phyloP scores from a whole-genome alignment of 306 rosid species.

The Mimosa pudica region DNA sequence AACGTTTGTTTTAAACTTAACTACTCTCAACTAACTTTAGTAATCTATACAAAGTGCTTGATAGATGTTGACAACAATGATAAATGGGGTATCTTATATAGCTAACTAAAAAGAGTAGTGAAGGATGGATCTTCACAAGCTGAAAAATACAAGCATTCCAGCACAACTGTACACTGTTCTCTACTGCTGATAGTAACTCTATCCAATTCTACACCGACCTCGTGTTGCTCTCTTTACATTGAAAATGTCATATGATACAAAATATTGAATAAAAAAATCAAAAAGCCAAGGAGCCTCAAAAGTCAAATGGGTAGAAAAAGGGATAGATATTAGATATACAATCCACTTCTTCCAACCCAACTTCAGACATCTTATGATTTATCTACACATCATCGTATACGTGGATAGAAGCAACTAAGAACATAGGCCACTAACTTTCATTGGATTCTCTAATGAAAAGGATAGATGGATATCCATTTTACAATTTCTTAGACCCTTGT shows the following conservation, averaged over 20 bases:
- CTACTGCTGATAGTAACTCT: conserved; percentile 15
- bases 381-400: conserved; percentile 7
- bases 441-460: background rate
- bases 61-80: background rate
- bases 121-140: background rate
- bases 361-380: background rate
- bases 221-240: conserved; percentile 32
- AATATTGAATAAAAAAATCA: background rate
- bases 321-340: conserved; percentile 14
- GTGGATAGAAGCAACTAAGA: background rate
- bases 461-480: background rate
- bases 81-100: background rate
- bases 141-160: background rate
- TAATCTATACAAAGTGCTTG: background rate
- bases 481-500: background rate
- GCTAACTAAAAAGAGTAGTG: background rate
- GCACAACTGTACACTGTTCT: background rate
- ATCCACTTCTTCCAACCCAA: background rate
- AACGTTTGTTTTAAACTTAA: too few relatives aligned
- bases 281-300: background rate
- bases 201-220: conserved; percentile 31
- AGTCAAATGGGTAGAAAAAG: background rate
- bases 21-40: background rate
- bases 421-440: background rate
- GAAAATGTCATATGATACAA: conserved; percentile 20